Base-by-base conservation (phyloP, 1,284 basidiomycete species). In the Pseudozyma thailandica region DNA sequence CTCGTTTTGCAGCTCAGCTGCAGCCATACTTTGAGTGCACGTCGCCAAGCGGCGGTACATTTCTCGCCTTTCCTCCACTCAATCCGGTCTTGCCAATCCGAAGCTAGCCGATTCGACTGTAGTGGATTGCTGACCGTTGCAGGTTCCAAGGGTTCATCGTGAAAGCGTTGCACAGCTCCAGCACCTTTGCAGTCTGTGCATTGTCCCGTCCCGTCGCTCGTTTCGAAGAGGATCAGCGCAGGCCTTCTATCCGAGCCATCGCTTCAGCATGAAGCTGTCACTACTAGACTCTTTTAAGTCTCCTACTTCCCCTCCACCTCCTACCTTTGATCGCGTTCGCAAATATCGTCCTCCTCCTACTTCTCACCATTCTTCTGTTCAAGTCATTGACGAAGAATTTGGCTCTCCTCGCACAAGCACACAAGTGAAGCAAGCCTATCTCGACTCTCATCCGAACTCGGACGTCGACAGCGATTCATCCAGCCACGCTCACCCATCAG, bases 311-410 rank as follows among this genome's bases (percentile, higher is more conserved):
- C 15, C 61, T 31, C 31, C 54, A 4, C 56, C 48, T 20, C 66
- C 63, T 31, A 41, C 53, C 27, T 72, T 72, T 18, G 59, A 72
- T 18, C 70, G 70, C n/a, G 64, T 25, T 20, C 70, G 46, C 59
- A 72, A 72, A 50, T 72, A 72, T 30, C 55, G 63, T 26, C 63
- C 60, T 46, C 70, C 70, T 25, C 60, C 70, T 15, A 72, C 70
- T 4, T 72, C 70, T 1, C 53, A 54, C 31, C 70, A 64, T 47
- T 59, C 70, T 27, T 72, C 70, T 33, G 38, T 72, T 30, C 70
- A 72, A 41, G 59, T 45, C 39, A 27, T 60, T 33, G 51, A 59
- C 43, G 70, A 72, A 60, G 70, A 68, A 43, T 68, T 72, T 18
- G 64, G 64, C 4, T 28, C 49, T 10, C 70, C 70, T 26, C 61